phyloP scores from a whole-genome alignment of 1,139 yeast genomes.

The Blastobotrys malaysiensis region DNA sequence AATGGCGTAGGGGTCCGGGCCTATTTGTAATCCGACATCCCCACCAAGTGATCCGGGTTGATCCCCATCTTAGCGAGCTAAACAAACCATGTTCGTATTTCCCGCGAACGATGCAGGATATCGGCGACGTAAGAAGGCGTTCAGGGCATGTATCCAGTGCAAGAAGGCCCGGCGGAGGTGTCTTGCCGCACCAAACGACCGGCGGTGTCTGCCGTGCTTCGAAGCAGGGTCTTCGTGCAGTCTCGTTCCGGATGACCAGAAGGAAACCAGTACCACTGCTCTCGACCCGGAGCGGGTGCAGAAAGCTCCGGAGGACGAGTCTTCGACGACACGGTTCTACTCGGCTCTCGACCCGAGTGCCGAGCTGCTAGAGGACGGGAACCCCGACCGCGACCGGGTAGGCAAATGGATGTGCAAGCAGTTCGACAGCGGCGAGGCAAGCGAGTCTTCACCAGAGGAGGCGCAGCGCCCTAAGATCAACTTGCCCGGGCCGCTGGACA shows the following conservation, averaged over 20 bases:
- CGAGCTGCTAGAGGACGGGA: conserved; percentile 15
- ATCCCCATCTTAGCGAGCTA: neutral
- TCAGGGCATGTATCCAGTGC: conserved; percentile 42
- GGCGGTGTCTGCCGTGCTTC: conserved; percentile 16
- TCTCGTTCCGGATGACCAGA: neutral
- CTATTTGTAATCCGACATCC: neutral
- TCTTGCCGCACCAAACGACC: conserved; percentile 10
- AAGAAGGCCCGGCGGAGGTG: conserved; percentile 31
- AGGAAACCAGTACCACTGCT: conserved; percentile 3
- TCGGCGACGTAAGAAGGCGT: conserved; percentile 43
- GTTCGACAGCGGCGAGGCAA: neutral
- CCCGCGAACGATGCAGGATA: conserved; percentile 45
- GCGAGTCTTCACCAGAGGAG: neutral
- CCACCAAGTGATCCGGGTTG: neutral
- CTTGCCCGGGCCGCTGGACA: conserved; percentile 17
- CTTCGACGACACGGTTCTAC: conserved; percentile 13
- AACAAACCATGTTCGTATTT: conserved; percentile 38
- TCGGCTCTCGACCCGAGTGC: conserved; percentile 19
- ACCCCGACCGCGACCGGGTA: conserved; percentile 18
- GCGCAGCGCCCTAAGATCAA: conserved; percentile 5
- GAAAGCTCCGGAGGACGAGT: conserved; percentile 7
- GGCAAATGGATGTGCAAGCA: conserved; percentile 19
- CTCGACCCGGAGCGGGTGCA: conserved; percentile 2
- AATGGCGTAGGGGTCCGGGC: neutral
- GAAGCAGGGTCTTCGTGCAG: conserved; percentile 14